These are phyloP conservation scores for Xerocomus spinulosus DNA, from an alignment of 768 basidiomycete species.

Conservation along the genomic window DNA sequence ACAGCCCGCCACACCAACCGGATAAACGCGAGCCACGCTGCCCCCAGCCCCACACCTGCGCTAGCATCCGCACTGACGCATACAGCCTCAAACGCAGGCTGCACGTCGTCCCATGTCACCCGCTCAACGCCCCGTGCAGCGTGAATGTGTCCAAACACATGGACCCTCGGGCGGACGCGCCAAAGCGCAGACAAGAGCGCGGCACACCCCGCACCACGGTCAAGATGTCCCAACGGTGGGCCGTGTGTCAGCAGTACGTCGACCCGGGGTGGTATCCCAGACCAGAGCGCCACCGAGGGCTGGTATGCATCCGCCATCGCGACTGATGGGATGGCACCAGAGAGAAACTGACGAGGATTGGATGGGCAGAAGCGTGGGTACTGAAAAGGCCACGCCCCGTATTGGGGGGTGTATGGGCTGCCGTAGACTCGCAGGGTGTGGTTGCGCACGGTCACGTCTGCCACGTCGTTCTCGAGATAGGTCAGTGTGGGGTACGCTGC, in stretches of 20 bases:
- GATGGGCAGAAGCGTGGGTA: constrained; percentile 11
- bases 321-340: too few relatives aligned
- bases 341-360: too few relatives aligned
- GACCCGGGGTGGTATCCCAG: constrained; percentile 25
- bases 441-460: constrained; percentile 26
- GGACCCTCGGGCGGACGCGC: constrained; percentile 33
- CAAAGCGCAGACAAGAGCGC: constrained; percentile 32
- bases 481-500: constrained; percentile 26
- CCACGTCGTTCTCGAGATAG: constrained; percentile 36
- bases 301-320: too few relatives aligned
- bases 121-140: constrained; percentile 31
- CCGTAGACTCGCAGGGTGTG: constrained; percentile 35
- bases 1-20: constrained; percentile 10
- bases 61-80: constrained; percentile 12
- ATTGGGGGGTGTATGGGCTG: constrained; percentile 36
- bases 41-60: too few relatives aligned
- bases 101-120: constrained; percentile 30
- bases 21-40: constrained; percentile 14
- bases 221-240: constrained; percentile 35
- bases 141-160: constrained; percentile 44
- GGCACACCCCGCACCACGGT: constrained; percentile 29
- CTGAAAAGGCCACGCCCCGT: constrained; percentile 21
- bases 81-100: constrained; percentile 29
- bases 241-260: constrained; percentile 45
- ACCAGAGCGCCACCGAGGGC: constrained; percentile 20